phyloP scores from a whole-genome alignment of 345 rosid genomes.

The Eucalyptus pauciflora region DNA sequence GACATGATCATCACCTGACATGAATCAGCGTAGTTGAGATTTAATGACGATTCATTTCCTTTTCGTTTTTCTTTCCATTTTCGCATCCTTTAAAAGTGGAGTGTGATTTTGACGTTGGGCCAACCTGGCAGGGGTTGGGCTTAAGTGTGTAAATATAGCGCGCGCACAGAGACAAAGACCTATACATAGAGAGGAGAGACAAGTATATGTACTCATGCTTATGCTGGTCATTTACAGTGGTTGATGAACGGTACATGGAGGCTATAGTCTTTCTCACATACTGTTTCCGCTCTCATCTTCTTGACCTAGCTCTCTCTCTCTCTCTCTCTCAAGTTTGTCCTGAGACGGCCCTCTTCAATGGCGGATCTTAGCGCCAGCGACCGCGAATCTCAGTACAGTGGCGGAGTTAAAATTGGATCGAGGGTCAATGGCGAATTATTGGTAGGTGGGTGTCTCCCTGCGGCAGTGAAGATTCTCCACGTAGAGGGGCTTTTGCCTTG shows the following conservation, averaged over 20 bases:
- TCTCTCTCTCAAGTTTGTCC: background rate
- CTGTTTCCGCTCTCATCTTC: background rate
- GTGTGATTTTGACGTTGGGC: too few species aligned
- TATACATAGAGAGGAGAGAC: background rate
- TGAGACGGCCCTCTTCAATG: background rate
- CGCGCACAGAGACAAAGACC: background rate
- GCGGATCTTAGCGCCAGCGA: background rate
- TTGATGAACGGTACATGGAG: background rate
- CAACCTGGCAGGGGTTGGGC: too few species aligned
- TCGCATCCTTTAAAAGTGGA: background rate
- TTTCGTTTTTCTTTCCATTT: background rate
- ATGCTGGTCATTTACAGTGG: background rate
- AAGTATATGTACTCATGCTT: background rate
- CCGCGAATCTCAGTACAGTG: background rate
- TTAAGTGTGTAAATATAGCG: background rate
- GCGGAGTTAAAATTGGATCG: background rate
- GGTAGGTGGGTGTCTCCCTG: background rate
- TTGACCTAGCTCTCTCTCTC: background rate
- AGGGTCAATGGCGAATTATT: background rate
- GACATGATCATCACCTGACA: background rate
- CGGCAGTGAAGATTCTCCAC: conserved; percentile 6
- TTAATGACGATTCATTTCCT: background rate
- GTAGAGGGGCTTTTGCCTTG: background rate
- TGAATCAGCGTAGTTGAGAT: background rate
- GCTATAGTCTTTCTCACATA: background rate